Evolutionary conservation across 768 basidiomycete genomes (phyloP).

Genomic region (Lepiota brunneoincarnata): DNA sequence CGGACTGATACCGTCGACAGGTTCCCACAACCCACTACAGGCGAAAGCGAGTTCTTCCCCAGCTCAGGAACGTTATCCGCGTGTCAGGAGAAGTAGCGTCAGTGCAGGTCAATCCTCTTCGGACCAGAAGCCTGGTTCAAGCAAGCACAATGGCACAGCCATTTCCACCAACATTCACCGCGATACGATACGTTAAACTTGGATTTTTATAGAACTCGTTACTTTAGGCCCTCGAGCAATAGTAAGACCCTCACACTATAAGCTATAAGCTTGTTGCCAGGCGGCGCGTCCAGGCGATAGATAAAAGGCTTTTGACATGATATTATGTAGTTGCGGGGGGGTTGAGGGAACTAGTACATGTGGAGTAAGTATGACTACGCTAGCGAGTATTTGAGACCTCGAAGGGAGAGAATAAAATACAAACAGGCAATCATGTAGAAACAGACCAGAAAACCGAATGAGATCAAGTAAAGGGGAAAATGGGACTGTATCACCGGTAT

Average conservation of each 20-base stretch:
- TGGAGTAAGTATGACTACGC: conserved; percentile 5
- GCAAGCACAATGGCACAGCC: neutral
- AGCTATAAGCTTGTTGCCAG: neutral
- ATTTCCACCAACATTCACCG: neutral
- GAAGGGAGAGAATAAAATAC: conserved; percentile 14
- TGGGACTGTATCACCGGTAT: conserved; percentile 42
- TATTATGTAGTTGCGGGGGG: neutral
- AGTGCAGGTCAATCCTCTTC: conserved; percentile 1
- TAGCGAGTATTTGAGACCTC: too few species aligned
- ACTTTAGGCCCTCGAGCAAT: too few species aligned
- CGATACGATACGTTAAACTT: neutral
- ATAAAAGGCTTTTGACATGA: neutral
- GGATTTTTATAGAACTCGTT: neutral
- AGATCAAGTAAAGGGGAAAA: conserved; percentile 14
- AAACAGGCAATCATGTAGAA: conserved; percentile 12
- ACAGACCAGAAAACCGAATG: conserved; percentile 18
- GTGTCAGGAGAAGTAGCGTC: conserved; percentile 4
- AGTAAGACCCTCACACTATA: neutral
- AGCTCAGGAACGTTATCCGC: conserved; percentile 3
- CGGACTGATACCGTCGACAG: neutral
- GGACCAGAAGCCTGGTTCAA: neutral
- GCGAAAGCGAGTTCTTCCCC: neutral
- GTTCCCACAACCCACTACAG: neutral
- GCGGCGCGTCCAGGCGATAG: neutral
- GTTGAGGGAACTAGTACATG: conserved; percentile 4